Conservation (phyloP, 2,329 filamentous ascomycete species). For the Pyrenophora graminea region DNA sequence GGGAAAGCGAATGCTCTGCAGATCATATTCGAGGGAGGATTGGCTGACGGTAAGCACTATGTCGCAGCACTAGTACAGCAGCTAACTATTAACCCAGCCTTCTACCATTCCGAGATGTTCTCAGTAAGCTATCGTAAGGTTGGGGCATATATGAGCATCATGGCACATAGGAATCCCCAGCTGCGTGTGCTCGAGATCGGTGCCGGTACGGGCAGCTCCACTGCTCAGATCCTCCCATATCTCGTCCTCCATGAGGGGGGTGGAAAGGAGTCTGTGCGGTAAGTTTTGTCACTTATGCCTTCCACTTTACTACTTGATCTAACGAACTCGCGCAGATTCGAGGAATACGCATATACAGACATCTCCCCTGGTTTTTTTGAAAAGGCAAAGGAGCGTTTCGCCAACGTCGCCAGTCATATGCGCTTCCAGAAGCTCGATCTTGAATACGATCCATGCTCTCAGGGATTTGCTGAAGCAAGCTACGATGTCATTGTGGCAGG, state of each 20-base stretch:
- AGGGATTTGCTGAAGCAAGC: constrained; percentile 16
- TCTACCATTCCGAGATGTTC: neutral
- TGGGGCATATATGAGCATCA: neutral
- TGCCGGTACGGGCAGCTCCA: constrained; percentile 20
- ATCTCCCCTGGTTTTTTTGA: constrained; percentile 20
- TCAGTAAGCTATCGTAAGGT: neutral
- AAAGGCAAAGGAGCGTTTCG: neutral
- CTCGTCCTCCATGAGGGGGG: neutral
- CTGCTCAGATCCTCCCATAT: neutral
- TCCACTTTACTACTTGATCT: neutral
- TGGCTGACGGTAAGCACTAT: neutral
- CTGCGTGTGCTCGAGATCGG: constrained; percentile 14
- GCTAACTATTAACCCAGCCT: neutral
- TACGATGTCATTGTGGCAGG: constrained; percentile 37
- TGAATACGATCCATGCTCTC: constrained; percentile 8
- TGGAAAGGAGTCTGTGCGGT: neutral
- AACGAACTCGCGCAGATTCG: neutral
- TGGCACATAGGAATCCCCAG: neutral
- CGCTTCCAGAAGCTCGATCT: constrained; percentile 7
- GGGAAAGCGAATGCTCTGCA: neutral
- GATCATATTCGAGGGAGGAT: neutral
- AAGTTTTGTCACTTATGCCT: neutral
- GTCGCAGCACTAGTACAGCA: neutral
- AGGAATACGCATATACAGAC: constrained; percentile 19
- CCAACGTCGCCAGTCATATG: neutral